A percentile compares a stretch with the other conserved stretches of the same genome.
Evolutionary conservation across 1,284 basidiomycete genomes (phyloP).

Genomic region (Puccinia brachypodii): DNA sequence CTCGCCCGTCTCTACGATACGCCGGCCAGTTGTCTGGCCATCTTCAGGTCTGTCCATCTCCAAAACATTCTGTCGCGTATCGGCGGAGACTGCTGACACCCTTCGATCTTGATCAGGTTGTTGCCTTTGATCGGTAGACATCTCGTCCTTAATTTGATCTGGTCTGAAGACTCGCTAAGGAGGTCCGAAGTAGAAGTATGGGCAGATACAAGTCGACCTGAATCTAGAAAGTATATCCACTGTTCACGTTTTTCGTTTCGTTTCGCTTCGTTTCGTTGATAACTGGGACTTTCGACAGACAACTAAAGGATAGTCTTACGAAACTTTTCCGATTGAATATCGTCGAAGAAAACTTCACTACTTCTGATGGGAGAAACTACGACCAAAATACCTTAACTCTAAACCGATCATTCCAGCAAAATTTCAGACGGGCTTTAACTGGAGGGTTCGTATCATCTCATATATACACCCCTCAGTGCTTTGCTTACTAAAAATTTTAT

Average conservation of each 20-base stretch:
- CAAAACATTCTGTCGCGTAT: no score
- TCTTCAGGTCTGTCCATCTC: conserved; percentile 70
- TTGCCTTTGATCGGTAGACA: conserved; percentile 83
- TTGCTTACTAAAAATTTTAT: no score
- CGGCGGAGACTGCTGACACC: no score
- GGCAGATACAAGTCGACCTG: conserved; percentile 69
- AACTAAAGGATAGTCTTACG: conserved; percentile 69
- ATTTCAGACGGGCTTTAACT: conserved; percentile 81
- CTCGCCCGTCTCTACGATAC: conserved; percentile 80
- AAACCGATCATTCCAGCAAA: conserved; percentile 74
- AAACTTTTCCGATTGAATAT: conserved; percentile 75
- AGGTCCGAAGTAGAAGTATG: conserved; percentile 75
- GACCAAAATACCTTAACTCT: conserved; percentile 59
- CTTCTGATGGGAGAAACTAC: conserved; percentile 47
- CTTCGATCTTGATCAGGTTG: conserved; percentile 63
- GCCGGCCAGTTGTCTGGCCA: conserved; percentile 87
- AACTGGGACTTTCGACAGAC: conserved; percentile 62
- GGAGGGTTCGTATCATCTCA: conserved; percentile 69
- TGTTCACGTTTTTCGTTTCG: not conserved
- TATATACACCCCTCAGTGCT: conserved; percentile 44
- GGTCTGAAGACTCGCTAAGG: conserved; percentile 77
- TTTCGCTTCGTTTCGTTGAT: not conserved
- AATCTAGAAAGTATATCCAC: conserved; percentile 65
- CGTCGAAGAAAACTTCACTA: conserved; percentile 61
- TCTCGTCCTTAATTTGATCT: conserved; percentile 84